Evolutionary conservation across 2,329 filamentous ascomycete genomes (phyloP).

Genomic region (Scedosporium boydii): DNA sequence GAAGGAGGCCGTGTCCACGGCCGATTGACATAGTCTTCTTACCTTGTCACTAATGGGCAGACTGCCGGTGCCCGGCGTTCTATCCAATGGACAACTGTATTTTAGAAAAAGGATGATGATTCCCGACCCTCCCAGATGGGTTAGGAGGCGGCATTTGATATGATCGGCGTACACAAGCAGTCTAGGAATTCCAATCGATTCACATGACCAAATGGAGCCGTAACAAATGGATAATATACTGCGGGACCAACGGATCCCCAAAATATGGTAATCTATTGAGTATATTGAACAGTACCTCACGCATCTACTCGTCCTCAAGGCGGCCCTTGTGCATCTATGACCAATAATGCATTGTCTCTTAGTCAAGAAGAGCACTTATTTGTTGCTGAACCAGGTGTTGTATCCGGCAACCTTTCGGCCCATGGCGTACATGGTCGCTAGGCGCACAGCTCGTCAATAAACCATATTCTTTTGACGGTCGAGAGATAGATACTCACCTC

Average conservation of each 20-base stretch:
- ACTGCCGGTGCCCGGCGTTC: not conserved
- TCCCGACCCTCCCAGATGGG: not conserved
- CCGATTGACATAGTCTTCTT: not conserved
- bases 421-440: conserved; percentile 56
- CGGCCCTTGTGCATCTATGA: not conserved
- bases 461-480: conserved; percentile 1
- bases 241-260: not conserved
- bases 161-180: conserved; percentile 1
- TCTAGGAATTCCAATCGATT: not conserved
- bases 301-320: not conserved
- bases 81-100: conserved; percentile 1
- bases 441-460: conserved; percentile 11
- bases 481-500: conserved; percentile 37
- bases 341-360: not conserved
- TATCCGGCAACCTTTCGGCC: conserved; percentile 64
- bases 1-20: not conserved
- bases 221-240: not conserved
- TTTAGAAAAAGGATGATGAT: not conserved
- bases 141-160: not conserved
- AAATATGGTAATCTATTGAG: conserved; percentile 1
- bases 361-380: not conserved
- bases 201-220: not conserved
- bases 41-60: not conserved
- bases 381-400: conserved; percentile 66
- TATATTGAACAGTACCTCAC: not conserved